These are phyloP conservation scores for Mycoemilia scoparia DNA, from an alignment of 192 early-diverging fungal species.

Conservation along the genomic window DNA sequence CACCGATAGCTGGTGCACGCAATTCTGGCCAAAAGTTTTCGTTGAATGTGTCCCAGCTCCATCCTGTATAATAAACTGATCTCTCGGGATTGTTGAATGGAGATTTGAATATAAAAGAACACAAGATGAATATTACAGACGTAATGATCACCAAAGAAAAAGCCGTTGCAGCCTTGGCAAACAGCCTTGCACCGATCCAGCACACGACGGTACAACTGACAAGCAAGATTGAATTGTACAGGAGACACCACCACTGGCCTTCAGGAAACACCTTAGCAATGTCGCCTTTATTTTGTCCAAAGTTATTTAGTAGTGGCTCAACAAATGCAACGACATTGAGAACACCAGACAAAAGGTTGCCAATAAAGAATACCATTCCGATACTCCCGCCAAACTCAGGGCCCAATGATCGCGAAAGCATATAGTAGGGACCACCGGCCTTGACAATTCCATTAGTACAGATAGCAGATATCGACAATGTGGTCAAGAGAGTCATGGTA, in stretches of 20 bases:
- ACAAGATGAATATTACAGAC: slow-evolving; percentile 32
- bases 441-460: slow-evolving; percentile 47
- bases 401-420: slow-evolving; percentile 43
- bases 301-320: slow-evolving; percentile 41
- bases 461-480: slow-evolving; percentile 47
- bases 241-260: slow-evolving; percentile 30
- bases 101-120: slow-evolving; percentile 33
- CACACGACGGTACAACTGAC: slow-evolving; percentile 35
- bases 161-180: slow-evolving; percentile 35
- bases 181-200: slow-evolving; percentile 36
- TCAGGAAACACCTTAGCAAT: slow-evolving; percentile 33
- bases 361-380: slow-evolving; percentile 41
- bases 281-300: slow-evolving; percentile 34
- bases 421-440: slow-evolving; percentile 52
- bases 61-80: slow-evolving; percentile 38
- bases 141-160: slow-evolving; percentile 36
- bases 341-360: slow-evolving; percentile 35
- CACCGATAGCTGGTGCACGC: slow-evolving; percentile 22
- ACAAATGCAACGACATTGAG: slow-evolving; percentile 48
- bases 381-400: slow-evolving; percentile 59
- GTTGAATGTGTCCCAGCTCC: slow-evolving; percentile 32
- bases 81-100: slow-evolving; percentile 36
- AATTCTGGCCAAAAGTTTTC: slow-evolving; percentile 48
- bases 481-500: slow-evolving; percentile 39
- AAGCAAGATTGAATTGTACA: slow-evolving; percentile 37